These are phyloP conservation scores for Chrysoporthe austroafricana DNA, from an alignment of 2,329 filamentous ascomycete species.

Conservation along the genomic window DNA sequence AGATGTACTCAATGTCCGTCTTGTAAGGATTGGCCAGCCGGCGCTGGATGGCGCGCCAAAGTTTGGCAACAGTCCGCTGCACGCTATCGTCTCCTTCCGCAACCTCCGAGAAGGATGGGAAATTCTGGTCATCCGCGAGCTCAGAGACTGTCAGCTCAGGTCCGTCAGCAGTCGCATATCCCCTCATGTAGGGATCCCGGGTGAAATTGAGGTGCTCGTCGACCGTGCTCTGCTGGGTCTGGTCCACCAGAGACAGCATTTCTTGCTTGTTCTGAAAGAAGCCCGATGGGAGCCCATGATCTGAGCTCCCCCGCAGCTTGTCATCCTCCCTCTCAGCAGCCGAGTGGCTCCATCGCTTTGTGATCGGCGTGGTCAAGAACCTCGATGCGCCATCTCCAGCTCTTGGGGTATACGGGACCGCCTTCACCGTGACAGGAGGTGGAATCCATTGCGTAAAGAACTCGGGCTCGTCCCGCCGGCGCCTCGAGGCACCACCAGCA, in stretches of 20 bases:
- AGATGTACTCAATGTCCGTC: conserved; percentile 49
- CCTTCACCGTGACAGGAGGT: conserved; percentile 17
- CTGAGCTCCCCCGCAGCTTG: background rate
- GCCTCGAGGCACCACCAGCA: conserved; percentile 1
- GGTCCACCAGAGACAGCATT: conserved; percentile 57
- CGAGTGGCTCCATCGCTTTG: conserved; percentile 25
- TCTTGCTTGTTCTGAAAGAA: conserved; percentile 42
- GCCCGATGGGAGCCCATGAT: background rate
- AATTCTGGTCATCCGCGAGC: conserved; percentile 50
- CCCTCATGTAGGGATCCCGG: conserved; percentile 56
- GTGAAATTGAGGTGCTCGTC: conserved; percentile 58
- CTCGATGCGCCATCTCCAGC: conserved; percentile 12
- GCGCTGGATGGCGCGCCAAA: conserved; percentile 46
- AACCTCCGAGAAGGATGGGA: conserved; percentile 49
- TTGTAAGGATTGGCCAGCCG: conserved; percentile 47
- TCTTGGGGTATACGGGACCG: conserved; percentile 10
- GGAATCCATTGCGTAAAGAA: conserved; percentile 27
- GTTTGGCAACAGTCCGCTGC: conserved; percentile 41
- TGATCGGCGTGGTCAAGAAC: conserved; percentile 11
- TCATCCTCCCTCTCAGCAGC: conserved; percentile 11
- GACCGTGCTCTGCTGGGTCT: conserved; percentile 51
- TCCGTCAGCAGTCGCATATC: conserved; percentile 56
- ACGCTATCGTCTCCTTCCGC: conserved; percentile 41
- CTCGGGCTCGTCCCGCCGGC: conserved; percentile 14
- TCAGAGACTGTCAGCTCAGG: conserved; percentile 56